phyloP scores from a whole-genome alignment of 1,284 basidiomycete species.

The Ganoderma lingzhi region DNA sequence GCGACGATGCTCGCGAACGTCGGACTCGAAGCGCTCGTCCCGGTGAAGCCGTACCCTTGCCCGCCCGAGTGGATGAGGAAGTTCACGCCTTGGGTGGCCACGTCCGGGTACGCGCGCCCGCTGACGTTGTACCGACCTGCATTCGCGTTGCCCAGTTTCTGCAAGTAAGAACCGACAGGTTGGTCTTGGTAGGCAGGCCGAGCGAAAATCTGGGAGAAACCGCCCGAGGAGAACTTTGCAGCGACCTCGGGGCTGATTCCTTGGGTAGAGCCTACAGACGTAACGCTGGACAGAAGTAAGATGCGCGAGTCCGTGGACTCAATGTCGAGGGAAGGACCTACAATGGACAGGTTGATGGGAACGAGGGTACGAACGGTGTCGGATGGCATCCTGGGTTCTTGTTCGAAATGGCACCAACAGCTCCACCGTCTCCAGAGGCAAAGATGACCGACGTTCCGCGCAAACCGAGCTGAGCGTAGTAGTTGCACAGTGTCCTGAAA shows the following conservation, averaged over 20 bases:
- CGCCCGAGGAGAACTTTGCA: slow-evolving; percentile 50
- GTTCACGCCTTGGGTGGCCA: slow-evolving; percentile 39
- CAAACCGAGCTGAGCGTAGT: slow-evolving; percentile 55
- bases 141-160: slow-evolving; percentile 1
- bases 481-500: slow-evolving; percentile 29
- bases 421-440: slow-evolving; percentile 66
- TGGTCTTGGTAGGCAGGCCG: slow-evolving; percentile 25
- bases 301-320: neutral
- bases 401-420: slow-evolving; percentile 61
- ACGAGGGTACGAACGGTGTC: slow-evolving; percentile 64
- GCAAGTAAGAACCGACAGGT: slow-evolving; percentile 20
- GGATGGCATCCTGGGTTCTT: slow-evolving; percentile 47
- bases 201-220: slow-evolving; percentile 36
- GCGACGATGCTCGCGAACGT: slow-evolving; percentile 65
- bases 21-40: slow-evolving; percentile 45
- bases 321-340: slow-evolving; percentile 24
- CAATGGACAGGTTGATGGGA: slow-evolving; percentile 68
- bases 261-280: slow-evolving; percentile 61
- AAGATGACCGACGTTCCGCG: slow-evolving; percentile 69
- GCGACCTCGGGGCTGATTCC: slow-evolving; percentile 55
- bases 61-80: slow-evolving; percentile 64
- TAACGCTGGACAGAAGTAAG: slow-evolving; percentile 58
- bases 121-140: slow-evolving; percentile 62
- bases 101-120: slow-evolving; percentile 33
- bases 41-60: slow-evolving; percentile 53